Percentiles rank a stretch among this genome's conserved stretches.
phyloP scores from a whole-genome alignment of 306 rosid species.

The Acmispon strigosus region DNA sequence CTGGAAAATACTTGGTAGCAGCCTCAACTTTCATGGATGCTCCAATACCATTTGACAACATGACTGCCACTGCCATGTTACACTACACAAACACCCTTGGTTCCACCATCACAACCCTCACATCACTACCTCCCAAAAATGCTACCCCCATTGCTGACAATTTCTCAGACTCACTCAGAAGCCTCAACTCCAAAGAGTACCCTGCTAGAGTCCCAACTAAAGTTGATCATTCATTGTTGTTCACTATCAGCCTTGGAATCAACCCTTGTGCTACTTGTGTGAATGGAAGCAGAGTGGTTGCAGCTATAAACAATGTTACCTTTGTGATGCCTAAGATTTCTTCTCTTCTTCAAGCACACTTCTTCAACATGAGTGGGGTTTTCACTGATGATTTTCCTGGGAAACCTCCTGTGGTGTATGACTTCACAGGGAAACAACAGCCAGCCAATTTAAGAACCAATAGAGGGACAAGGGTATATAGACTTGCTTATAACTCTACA shows the following conservation, averaged over 20 bases:
- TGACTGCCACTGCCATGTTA: slow-evolving; percentile 59
- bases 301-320: slow-evolving; percentile 64
- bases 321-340: slow-evolving; percentile 71
- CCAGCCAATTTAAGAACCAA: slow-evolving; percentile 44
- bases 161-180: slow-evolving; percentile 51
- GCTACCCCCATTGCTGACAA: slow-evolving; percentile 44
- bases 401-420: slow-evolving; percentile 40
- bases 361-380: slow-evolving; percentile 66
- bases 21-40: slow-evolving; percentile 74
- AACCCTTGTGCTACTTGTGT: slow-evolving; percentile 56
- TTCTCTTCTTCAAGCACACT: slow-evolving; percentile 72
- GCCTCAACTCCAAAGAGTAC: slow-evolving; percentile 49
- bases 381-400: slow-evolving; percentile 75
- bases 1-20: slow-evolving; percentile 51
- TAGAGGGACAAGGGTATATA: slow-evolving; percentile 62
- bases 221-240: slow-evolving; percentile 66
- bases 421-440: slow-evolving; percentile 55
- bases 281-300: slow-evolving; percentile 58
- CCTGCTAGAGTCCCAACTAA: slow-evolving; percentile 73
- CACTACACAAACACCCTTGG: slow-evolving; percentile 38
- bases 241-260: slow-evolving; percentile 69
- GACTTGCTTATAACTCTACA: slow-evolving; percentile 66
- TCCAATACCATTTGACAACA: slow-evolving; percentile 54
- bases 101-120: slow-evolving; percentile 42
- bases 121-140: slow-evolving; percentile 54